Evolutionary conservation across 2,329 filamentous ascomycete genomes (phyloP).

Genomic region (Sporothrix luriei): DNA sequence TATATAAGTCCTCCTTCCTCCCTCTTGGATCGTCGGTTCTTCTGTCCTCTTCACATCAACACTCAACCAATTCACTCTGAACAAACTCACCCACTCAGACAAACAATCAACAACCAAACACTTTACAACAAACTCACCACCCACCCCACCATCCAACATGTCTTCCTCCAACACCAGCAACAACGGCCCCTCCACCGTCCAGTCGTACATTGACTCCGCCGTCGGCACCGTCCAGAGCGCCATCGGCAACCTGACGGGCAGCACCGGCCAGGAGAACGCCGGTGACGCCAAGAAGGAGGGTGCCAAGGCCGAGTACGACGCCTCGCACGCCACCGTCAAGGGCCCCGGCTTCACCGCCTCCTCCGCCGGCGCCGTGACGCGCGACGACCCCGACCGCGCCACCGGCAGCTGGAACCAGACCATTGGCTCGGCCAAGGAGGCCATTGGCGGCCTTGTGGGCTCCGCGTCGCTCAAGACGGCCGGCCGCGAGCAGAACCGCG

Average conservation of each 20-base stretch:
- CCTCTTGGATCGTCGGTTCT: slow-evolving; percentile 3
- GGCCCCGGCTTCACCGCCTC: slow-evolving; percentile 72
- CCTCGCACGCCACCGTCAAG: slow-evolving; percentile 74
- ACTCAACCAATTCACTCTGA: neutral
- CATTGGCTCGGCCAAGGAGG: slow-evolving; percentile 81
- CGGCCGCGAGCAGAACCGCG: slow-evolving; percentile 75
- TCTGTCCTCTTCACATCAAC: neutral
- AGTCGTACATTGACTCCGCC: slow-evolving; percentile 75
- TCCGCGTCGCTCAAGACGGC: slow-evolving; percentile 73
- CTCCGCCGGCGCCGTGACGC: slow-evolving; percentile 67
- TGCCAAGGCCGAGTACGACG: slow-evolving; percentile 67
- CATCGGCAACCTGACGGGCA: slow-evolving; percentile 74
- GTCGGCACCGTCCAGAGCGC: slow-evolving; percentile 72
- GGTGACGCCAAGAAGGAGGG: slow-evolving; percentile 66
- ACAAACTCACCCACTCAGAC: neutral
- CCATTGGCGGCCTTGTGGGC: slow-evolving; percentile 73
- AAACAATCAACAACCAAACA: slow-evolving; percentile 32
- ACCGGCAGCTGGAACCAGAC: slow-evolving; percentile 85
- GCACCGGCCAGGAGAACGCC: slow-evolving; percentile 65
- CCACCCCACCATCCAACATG: slow-evolving; percentile 24
- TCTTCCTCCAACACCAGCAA: slow-evolving; percentile 35
- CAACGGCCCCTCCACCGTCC: slow-evolving; percentile 69
- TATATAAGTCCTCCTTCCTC: slow-evolving; percentile 16
- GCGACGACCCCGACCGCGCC: slow-evolving; percentile 72
- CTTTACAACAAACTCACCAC: slow-evolving; percentile 41